A percentile compares a stretch with the other conserved stretches of the same genome.
Conservation (phyloP, 495 filamentous ascomycete species). For the Penicillium desertorum region DNA sequence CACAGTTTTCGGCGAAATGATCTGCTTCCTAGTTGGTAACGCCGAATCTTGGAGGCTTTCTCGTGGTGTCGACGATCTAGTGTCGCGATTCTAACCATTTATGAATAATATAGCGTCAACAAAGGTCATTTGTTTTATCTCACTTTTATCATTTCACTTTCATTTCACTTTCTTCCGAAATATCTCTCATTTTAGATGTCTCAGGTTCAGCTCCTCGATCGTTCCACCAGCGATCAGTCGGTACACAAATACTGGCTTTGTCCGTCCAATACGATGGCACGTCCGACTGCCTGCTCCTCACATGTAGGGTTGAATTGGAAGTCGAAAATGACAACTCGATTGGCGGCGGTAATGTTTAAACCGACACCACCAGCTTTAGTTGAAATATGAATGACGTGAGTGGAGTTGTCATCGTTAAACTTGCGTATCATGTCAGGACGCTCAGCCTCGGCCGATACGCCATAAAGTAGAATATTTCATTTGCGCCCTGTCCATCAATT, state of each 20-base stretch:
- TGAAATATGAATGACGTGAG: conserved; percentile 76
- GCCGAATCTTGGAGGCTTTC: too few species aligned
- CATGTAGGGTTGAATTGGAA: conserved; percentile 75
- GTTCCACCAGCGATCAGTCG: conserved; percentile 61
- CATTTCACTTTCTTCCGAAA: too few species aligned
- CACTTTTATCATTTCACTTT: too few species aligned
- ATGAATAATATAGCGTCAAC: too few species aligned
- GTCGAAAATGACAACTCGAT: conserved; percentile 86
- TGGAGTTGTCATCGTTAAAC: conserved; percentile 57
- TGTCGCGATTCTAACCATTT: too few species aligned
- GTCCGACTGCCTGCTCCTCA: conserved; percentile 87
- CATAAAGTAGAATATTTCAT: conserved; percentile 64
- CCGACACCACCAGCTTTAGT: conserved; percentile 79
- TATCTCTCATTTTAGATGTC: too few species aligned
- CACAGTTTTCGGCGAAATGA: too few species aligned
- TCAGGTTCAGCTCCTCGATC: too few species aligned
- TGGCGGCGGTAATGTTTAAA: conserved; percentile 80
- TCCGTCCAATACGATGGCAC: conserved; percentile 84
- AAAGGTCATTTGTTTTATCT: too few species aligned
- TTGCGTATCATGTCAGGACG: conserved; percentile 61
- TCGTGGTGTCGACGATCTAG: too few species aligned
- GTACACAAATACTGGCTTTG: conserved; percentile 83
- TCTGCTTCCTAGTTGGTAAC: too few species aligned
- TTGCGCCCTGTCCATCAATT: conserved; percentile 44
- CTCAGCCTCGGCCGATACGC: conserved; percentile 48